A percentile compares a stretch with the other conserved stretches of the same genome.
Conservation (phyloP, 768 basidiomycete genomes). For the Naematelia encephala region DNA sequence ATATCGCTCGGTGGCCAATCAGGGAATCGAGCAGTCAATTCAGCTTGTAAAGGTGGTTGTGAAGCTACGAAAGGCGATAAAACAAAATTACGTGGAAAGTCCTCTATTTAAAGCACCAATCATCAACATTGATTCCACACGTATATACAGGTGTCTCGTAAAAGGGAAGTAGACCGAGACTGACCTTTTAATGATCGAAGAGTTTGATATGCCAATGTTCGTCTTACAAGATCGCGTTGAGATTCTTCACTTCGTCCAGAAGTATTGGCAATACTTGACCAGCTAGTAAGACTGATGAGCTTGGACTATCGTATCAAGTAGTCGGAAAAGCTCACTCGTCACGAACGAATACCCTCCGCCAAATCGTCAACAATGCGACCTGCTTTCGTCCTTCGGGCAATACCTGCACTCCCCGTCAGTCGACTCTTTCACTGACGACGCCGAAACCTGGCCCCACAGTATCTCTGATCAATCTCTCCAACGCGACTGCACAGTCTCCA, state of each 20-base stretch:
- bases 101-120: constrained; percentile 7
- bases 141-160: too few relatives aligned
- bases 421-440: background rate
- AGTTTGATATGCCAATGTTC: constrained; percentile 71
- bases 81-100: constrained; percentile 31
- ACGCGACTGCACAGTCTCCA: constrained; percentile 58
- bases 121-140: too few relatives aligned
- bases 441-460: constrained; percentile 33
- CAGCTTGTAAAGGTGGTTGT: constrained; percentile 30
- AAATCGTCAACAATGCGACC: constrained; percentile 70
- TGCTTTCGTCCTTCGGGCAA: constrained; percentile 67
- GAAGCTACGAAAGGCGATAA: constrained; percentile 35
- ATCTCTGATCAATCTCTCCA: constrained; percentile 39
- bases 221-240: constrained; percentile 65
- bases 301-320: constrained; percentile 6
- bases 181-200: constrained; percentile 51
- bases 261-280: constrained; percentile 72
- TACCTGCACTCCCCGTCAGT: constrained; percentile 53
- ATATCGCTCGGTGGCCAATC: constrained; percentile 30
- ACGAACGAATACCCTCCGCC: constrained; percentile 82
- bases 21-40: constrained; percentile 46
- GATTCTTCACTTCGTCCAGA: constrained; percentile 72
- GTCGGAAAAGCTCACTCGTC: constrained; percentile 65
- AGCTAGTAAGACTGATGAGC: constrained; percentile 58
- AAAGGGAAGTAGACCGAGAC: too few relatives aligned